Evolutionary conservation across 768 basidiomycete genomes (phyloP), one percentile per base, ranked within the genome.

Genomic region (Pleurotus cornucopiae): DNA sequence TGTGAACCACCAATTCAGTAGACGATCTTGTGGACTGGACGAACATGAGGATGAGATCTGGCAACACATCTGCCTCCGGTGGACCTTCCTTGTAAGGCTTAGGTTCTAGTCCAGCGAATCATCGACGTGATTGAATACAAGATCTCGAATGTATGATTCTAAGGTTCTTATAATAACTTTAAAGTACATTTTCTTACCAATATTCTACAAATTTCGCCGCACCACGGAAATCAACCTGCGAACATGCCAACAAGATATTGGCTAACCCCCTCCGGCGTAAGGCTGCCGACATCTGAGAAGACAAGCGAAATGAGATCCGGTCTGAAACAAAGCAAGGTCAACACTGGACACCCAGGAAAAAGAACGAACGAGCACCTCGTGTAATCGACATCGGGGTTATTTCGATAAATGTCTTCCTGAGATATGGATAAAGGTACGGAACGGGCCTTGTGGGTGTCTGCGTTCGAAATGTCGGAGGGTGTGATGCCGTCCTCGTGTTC

Each of bases 161-260:
- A 23, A 34, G 30, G 30, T 34, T 34, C 30, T 34, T 34, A 16
- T n/a, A 34, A 34, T 34, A 34, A 9, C 30, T 34, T 34, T 11
- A 11, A 34, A 2, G 30, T 34, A 34, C 30, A 34, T 34, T 34
- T 25, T 34, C 30, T 34, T 11, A 11, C 11, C 30, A 34, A 34
- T 34, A 34, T 34, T 34, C 30, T 34, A 34, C 30, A 34, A 34
- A 34, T 11, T 34, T 34, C 30, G 30, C 30, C 3, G 30, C 30
- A 34, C 30, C 7, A 46, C 2, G 12, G 30, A 37, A 18, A 44
- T 63, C 61, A 88, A 62, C 85, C 89, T 60, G 89, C 87, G 74
- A 92, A 96, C 86, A 95, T 94, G 61, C 91, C 93, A 57, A 97
- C 94, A 44, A 97, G 80, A 69, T 95, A 95, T 69, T 94, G 93